phyloP scores from a whole-genome alignment of 2,329 filamentous ascomycete genomes.

The Xylariaceae sp. region DNA sequence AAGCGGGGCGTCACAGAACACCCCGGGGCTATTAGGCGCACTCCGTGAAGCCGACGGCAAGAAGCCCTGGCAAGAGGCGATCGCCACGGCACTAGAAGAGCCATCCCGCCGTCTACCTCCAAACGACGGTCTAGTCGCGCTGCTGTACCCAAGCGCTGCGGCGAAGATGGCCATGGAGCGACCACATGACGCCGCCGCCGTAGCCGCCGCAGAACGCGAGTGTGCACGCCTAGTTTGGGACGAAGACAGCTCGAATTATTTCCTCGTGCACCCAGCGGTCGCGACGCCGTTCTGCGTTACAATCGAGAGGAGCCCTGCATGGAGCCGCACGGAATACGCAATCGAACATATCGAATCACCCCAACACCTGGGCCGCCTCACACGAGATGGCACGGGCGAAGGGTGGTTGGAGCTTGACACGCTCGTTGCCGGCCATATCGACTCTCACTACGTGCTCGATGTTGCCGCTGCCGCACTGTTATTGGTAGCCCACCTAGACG shows the following conservation, averaged over 20 bases:
- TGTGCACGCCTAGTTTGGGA: slow-evolving; percentile 69
- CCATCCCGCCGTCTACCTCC: slow-evolving; percentile 47
- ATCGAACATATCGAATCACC: slow-evolving; percentile 60
- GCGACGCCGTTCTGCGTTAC: slow-evolving; percentile 58
- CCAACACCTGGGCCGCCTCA: slow-evolving; percentile 54
- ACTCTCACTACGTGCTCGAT: slow-evolving; percentile 57
- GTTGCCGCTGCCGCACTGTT: slow-evolving; percentile 56
- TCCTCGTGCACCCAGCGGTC: slow-evolving; percentile 58
- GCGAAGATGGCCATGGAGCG: slow-evolving; percentile 58
- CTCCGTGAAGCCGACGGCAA: slow-evolving; percentile 32
- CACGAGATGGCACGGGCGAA: slow-evolving; percentile 52
- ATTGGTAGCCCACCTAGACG: slow-evolving; percentile 53
- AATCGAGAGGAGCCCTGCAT: slow-evolving; percentile 52
- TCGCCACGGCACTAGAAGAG: slow-evolving; percentile 54
- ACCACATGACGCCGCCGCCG: slow-evolving; percentile 52
- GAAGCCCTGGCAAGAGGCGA: slow-evolving; percentile 52
- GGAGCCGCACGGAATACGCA: slow-evolving; percentile 57
- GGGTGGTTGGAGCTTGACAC: slow-evolving; percentile 60
- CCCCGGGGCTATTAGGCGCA: slow-evolving; percentile 28
- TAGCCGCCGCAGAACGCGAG: slow-evolving; percentile 61
- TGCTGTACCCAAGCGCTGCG: slow-evolving; percentile 61
- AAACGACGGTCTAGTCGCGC: slow-evolving; percentile 59
- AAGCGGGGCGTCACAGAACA: slow-evolving; percentile 26
- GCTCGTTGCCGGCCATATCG: slow-evolving; percentile 52
- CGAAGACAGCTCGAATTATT: slow-evolving; percentile 53